Percentiles rank a stretch among this genome's conserved stretches.
phyloP scores from a whole-genome alignment of 1,284 basidiomycete genomes.

The Apiotrichum veenhuisii region DNA sequence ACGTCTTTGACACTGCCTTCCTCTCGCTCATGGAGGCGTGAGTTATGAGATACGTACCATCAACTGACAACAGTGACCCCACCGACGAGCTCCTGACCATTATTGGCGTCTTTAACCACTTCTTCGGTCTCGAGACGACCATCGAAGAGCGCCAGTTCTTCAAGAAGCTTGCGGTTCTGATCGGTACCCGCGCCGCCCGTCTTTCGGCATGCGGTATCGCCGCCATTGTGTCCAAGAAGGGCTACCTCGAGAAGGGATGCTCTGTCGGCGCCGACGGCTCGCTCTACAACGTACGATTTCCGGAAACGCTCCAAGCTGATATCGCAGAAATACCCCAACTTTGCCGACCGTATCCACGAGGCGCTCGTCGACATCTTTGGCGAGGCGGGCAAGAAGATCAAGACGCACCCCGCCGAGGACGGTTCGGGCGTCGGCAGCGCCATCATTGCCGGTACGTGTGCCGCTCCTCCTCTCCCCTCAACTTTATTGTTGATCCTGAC shows the following conservation, averaged over 20 bases:
- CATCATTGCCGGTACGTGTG: constrained; percentile 76
- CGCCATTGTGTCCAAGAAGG: constrained; percentile 88
- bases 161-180: constrained; percentile 81
- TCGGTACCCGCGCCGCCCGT: constrained; percentile 82
- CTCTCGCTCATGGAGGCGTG: constrained; percentile 86
- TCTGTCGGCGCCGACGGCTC: constrained; percentile 87
- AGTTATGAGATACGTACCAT: not conserved
- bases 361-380: constrained; percentile 89
- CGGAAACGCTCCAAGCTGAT: not conserved
- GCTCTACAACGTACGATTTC: constrained; percentile 73
- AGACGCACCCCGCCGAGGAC: constrained; percentile 88
- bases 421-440: constrained; percentile 94
- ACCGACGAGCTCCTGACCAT: constrained; percentile 97
- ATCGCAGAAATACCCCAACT: constrained; percentile 85
- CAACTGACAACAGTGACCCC: constrained; percentile 60
- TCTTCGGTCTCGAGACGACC: constrained; percentile 90
- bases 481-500: no score
- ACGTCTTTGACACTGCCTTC: constrained; percentile 94
- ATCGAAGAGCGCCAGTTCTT: constrained; percentile 93
- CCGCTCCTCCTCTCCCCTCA: no score
- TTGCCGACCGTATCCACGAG: constrained; percentile 81
- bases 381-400: constrained; percentile 82
- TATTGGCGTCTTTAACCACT: constrained; percentile 93
- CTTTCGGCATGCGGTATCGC: constrained; percentile 90
- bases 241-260: constrained; percentile 74